Evolutionary conservation across 441 rosid genomes (phyloP).

Genomic region (Manihot esculenta): DNA sequence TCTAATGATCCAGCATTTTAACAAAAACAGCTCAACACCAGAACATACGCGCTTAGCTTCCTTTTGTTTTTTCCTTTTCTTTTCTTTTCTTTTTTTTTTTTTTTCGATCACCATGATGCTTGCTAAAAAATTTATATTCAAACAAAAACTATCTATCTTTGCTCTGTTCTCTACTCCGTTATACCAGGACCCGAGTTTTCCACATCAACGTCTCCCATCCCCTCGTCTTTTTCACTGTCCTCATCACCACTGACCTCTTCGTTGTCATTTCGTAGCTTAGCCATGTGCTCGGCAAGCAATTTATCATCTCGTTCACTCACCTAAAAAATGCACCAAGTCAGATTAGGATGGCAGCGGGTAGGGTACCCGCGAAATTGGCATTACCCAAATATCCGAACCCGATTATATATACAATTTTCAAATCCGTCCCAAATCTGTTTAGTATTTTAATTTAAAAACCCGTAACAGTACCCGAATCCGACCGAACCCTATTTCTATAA

Average conservation of each 20-base stretch:
- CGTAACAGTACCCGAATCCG: too few species aligned
- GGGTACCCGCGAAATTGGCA: too few species aligned
- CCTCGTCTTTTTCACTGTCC: conserved; percentile 92
- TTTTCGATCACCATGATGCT: conserved; percentile 1
- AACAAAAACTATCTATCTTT: too few species aligned
- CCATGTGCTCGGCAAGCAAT: conserved; percentile 93
- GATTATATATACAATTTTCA: too few species aligned
- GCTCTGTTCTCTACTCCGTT: conserved; percentile 6
- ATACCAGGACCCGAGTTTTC: conserved; percentile 18
- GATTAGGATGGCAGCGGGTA: too few species aligned
- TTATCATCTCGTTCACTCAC: conserved; percentile 99
- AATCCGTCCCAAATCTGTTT: too few species aligned
- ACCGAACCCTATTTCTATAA: too few species aligned
- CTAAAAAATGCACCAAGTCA: conserved; percentile 36
- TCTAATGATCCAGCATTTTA: neutral
- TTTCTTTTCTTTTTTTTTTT: too few species aligned
- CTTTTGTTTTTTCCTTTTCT: too few species aligned
- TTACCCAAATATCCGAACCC: too few species aligned
- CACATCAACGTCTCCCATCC: conserved; percentile 84
- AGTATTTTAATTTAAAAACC: too few species aligned
- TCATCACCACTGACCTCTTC: conserved; percentile 95
- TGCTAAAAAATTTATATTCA: neutral
- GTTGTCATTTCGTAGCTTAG: conserved; percentile 65
- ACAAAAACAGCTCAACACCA: conserved; percentile 1
- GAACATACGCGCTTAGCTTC: neutral